Base-by-base conservation (phyloP, 2,329 filamentous ascomycete species). In the Cryoendolithus antarcticus region DNA sequence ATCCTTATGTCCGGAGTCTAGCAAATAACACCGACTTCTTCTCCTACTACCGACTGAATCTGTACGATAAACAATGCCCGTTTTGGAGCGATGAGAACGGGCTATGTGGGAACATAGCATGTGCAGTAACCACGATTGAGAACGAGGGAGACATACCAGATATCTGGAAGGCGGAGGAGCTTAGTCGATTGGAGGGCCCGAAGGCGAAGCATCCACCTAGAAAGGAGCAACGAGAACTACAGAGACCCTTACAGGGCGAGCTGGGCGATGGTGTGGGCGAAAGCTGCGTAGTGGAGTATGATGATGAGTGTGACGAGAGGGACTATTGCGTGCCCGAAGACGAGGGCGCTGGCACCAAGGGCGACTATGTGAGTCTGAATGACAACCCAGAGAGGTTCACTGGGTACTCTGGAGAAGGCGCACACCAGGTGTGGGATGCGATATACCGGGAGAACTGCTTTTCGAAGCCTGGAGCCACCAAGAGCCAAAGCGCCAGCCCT, bases 381-480 rank as follows among this genome's bases (percentile, higher is more conserved):
- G 82, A 86, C 58, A 98, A 98, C 56, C 89, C 89, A 1, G 89
- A 98, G 59, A 75, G 88, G 43, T 98, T 94, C 62, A 98, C 91
- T 0, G 91, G 91, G 35, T 98, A 96, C 57, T 74, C 80, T 6
- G 91, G 91, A 39, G 74, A 80, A 43, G 82, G 88, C 11, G 77
- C 89, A 31, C 77, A 80, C 55, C 86, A 93, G 64, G 85, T 98
- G n/a, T 98, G 91, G 91, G 82, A 94, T 57, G 83, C 91, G 41
- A 86, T 98, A 43, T 98, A 98, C 63, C 75, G 86, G 38, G 91
- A 98, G 62, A 98, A 98, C 62, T 98, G 91, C 65, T 98, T 98
- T 67, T 66, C 74, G 45, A 57, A 63, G 59, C 44, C 56, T 38
- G 46, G 52, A 42, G 51, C 50, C 15, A 46, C 48, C 47, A 58